phyloP scores from a whole-genome alignment of 371 early-diverging fungal genomes.

The Mucor saturninus region DNA sequence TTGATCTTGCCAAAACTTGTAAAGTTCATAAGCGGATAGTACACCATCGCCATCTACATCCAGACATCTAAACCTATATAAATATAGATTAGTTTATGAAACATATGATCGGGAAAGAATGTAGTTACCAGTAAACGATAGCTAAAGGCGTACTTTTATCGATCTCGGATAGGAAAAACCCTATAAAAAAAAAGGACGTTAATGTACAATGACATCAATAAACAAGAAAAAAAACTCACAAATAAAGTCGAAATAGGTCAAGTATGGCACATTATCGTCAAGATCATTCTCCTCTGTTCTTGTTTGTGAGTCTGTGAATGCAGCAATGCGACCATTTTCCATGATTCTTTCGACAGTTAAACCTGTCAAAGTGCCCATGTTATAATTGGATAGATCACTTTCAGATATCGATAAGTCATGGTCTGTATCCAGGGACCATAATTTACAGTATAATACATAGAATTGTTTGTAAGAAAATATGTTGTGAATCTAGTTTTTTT shows the following conservation, averaged over 20 bases:
- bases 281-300: neutral
- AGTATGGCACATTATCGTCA: conserved; percentile 11
- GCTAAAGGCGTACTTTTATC: conserved; percentile 81
- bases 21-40: conserved; percentile 81
- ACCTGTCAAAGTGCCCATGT: conserved; percentile 62
- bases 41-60: conserved; percentile 91
- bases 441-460: conserved; percentile 95
- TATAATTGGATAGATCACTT: conserved; percentile 68
- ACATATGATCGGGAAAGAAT: neutral
- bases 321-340: conserved; percentile 40
- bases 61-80: conserved; percentile 75
- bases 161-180: conserved; percentile 88
- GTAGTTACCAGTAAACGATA: conserved; percentile 81
- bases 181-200: conserved; percentile 26
- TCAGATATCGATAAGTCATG: conserved; percentile 71
- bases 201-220: conserved; percentile 8
- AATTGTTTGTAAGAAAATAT: conserved; percentile 94
- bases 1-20: conserved; percentile 87
- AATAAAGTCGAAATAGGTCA: conserved; percentile 64
- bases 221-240: conserved; percentile 29
- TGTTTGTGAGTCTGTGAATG: conserved; percentile 25
- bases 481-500: conserved; percentile 51
- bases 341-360: conserved; percentile 68
- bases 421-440: conserved; percentile 87
- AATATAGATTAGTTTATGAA: neutral